Evolutionary conservation across 495 filamentous ascomycete species (phyloP), one percentile per base, ranked within the genome.

Genomic region (Penicillium coffeae): DNA sequence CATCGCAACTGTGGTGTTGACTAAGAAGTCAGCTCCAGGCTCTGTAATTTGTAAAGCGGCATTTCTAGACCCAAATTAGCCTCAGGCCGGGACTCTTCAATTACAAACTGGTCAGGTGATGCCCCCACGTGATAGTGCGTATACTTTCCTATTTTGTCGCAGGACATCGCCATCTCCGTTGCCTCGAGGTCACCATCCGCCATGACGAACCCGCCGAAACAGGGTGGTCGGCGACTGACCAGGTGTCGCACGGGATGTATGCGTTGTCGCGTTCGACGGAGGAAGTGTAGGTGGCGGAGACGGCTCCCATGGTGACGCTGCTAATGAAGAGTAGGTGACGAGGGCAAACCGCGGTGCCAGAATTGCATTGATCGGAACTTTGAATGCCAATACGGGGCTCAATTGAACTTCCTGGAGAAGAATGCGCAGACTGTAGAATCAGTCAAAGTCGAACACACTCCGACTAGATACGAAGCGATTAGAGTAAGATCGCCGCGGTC

Each of bases 161-260:
- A n/a, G 3, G 8, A 15, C 38, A 2, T n/a, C n/a, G n/a, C n/a
- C 34, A 18, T 22, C 30, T 48, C 21, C 44, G 9, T 25, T 44
- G 48, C 48, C 35, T 13, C 30, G 27, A 14, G 35, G 40, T 19
- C 25, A 18, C 6, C 18, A 41, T 30, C 16, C 14, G 38, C 25
- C 34, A 62, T 62, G 52, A 12, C 50, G 16, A 35, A 59, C 8
- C 45, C 21, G 13, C 45, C 21, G 13, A 54, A 46, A 21, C 47
- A 55, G 34, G 47, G 19, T 13, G 19, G 33, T 20, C 51, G 55
- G 19, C 42, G 48, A 35, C 55, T 66, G 25, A 72, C 59, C 6
- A 48, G 66, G 55, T 68, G 66, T 38, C 58, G 73, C 34, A 76
- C 67, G 1, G 73, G 73, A 6, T 76, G 71, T 43, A 57, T 70